Evolutionary conservation across 345 rosid species (phyloP).

Genomic region (Eucalyptus sideroxylon): DNA sequence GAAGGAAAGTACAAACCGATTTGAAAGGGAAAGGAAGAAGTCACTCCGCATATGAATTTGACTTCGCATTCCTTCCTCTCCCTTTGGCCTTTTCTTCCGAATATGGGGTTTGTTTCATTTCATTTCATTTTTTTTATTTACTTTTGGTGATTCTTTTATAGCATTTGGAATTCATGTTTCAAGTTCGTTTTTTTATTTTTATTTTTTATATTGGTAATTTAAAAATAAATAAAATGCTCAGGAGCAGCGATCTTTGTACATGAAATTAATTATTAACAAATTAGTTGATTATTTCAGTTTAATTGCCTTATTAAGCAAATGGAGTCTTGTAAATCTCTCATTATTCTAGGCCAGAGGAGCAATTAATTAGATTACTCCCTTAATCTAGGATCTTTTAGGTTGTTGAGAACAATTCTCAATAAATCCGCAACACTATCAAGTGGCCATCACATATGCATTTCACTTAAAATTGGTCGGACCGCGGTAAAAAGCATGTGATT

Average conservation of each 20-base stretch:
- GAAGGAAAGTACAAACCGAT: neutral
- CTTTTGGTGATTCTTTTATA: neutral
- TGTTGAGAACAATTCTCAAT: neutral
- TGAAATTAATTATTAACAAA: too few species aligned
- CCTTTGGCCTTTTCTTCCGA: neutral
- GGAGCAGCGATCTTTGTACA: too few species aligned
- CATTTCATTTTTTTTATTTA: neutral
- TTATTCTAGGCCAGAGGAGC: neutral
- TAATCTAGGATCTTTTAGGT: too few species aligned
- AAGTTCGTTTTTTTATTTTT: too few species aligned
- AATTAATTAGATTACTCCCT: neutral
- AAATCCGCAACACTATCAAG: neutral
- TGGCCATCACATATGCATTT: neutral
- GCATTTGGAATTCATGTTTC: too few species aligned
- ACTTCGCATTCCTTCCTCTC: neutral
- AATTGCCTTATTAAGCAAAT: neutral
- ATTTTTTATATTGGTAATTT: too few species aligned
- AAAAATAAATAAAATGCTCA: too few species aligned
- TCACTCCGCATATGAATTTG: too few species aligned
- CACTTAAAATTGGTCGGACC: neutral
- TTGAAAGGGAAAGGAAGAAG: neutral
- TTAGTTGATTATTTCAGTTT: too few species aligned
- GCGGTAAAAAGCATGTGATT: neutral
- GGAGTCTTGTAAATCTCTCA: neutral
- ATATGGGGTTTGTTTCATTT: neutral